Conservation (phyloP, 106 monocot genomes). For the Gastrodia elata region DNA sequence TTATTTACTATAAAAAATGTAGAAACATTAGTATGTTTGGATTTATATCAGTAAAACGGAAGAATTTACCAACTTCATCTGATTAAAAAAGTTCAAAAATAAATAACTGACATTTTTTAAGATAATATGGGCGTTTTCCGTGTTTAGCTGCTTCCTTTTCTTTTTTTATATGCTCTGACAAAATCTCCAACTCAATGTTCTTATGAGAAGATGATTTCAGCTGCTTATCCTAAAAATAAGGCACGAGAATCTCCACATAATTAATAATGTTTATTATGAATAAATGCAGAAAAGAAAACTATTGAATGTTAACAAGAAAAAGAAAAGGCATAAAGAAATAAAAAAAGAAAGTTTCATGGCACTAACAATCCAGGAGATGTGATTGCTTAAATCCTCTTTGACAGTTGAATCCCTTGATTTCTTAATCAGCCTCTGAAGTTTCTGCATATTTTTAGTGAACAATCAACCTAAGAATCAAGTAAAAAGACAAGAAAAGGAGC, state of each 20-base stretch:
- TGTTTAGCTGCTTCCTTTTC: conserved; percentile 81
- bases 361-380: conserved; percentile 86
- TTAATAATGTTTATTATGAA: not conserved
- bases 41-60: no score
- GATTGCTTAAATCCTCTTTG: conserved; percentile 47
- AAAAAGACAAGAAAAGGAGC: not conserved
- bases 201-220: conserved; percentile 48
- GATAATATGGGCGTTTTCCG: conserved; percentile 89
- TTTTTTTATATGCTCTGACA: conserved; percentile 80
- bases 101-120: conserved; percentile 72
- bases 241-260: not conserved
- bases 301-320: not conserved
- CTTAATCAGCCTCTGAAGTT: conserved; percentile 58
- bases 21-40: no score
- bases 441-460: conserved; percentile 28
- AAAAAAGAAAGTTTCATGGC: not conserved
- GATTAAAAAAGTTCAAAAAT: conserved; percentile 15
- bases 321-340: not conserved
- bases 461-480: not conserved
- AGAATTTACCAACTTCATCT: no score
- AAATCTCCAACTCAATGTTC: conserved; percentile 44
- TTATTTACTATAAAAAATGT: no score
- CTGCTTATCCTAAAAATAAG: conserved; percentile 63
- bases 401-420: conserved; percentile 55
- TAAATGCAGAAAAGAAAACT: conserved; percentile 1